Conservation (phyloP, 1,284 basidiomycete species). For the Sporisorium graminicola region DNA sequence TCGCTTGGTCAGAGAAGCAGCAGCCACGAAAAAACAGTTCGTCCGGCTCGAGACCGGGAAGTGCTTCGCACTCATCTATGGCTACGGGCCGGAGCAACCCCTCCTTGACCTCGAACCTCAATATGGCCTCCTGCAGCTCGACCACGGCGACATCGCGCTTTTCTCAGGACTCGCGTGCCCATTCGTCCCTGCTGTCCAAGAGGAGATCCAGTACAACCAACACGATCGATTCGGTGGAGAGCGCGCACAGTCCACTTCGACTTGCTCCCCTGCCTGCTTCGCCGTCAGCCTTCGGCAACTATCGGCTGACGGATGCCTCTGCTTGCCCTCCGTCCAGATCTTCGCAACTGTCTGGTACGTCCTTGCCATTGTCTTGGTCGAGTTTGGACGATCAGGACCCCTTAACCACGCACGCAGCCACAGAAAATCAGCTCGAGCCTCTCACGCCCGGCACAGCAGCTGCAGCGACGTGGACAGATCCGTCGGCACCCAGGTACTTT, state of each 20-base stretch:
- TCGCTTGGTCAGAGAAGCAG: slow-evolving; percentile 12
- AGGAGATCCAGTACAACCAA: slow-evolving; percentile 21
- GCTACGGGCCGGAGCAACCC: slow-evolving; percentile 20
- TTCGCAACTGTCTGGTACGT: not conserved
- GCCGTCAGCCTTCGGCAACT: slow-evolving; percentile 37
- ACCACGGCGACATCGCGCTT: slow-evolving; percentile 26
- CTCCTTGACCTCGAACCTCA: slow-evolving; percentile 14
- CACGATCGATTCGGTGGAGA: slow-evolving; percentile 21
- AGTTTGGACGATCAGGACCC: slow-evolving; percentile 26
- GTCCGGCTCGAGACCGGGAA: slow-evolving; percentile 12
- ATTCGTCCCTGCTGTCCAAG: slow-evolving; percentile 32
- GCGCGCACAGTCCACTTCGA: slow-evolving; percentile 14
- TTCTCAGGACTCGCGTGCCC: slow-evolving; percentile 35
- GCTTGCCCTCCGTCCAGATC: slow-evolving; percentile 1
- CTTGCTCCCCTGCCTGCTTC: slow-evolving; percentile 34
- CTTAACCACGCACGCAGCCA: slow-evolving; percentile 21
- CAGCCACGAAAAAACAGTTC: slow-evolving; percentile 20
- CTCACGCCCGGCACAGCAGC: slow-evolving; percentile 49
- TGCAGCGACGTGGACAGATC: slow-evolving; percentile 50
- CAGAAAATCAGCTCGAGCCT: slow-evolving; percentile 4
- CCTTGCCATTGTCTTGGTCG: slow-evolving; percentile 19
- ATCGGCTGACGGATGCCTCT: slow-evolving; percentile 20
- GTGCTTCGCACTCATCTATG: slow-evolving; percentile 23
- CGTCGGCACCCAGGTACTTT: slow-evolving; percentile 45
- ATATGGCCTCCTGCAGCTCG: slow-evolving; percentile 15